Base-by-base conservation (phyloP, 495 filamentous ascomycete genomes). In the Hyaloscypha hepaticicola region DNA sequence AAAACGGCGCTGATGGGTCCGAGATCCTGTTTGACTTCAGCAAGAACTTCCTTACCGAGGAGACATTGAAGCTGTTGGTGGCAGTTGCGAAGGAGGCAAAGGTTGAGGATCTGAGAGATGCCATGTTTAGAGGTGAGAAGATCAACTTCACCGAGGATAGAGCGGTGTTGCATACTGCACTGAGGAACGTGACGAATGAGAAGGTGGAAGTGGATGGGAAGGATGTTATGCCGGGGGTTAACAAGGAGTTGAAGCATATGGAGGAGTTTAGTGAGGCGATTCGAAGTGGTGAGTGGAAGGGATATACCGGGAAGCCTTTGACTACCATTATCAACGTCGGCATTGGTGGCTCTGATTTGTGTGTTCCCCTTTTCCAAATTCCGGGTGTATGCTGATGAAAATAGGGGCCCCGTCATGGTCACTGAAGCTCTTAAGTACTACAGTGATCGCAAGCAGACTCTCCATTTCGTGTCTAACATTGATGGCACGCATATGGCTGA, bases 401-500 rank as follows among this genome's bases (percentile, higher is more conserved):
- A 34, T 60, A 97, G 93, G 67, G 95, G 95, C 45, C 95, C 95
- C 25, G 96, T 98, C 69, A 99, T 99, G 95, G 95, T 99, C 62
- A 93, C 91, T 34, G 95, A 99, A 77, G 91, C 95, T 19, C 86
- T 99, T 67, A 97, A 97, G 82, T 86, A 92, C 69, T 99, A 99
- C 75, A 90, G 90, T 49, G 85, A 90, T 77, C 88, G 87, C 61
- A 86, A 88, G 75, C 79, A 93, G 75, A 97, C 85, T 38, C 82
- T 98, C 55, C 95, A 97, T 84, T 99, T 99, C 72, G 95, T 99
- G 65, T 98, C 95, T 78, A 99, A 99, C 83, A 97, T 99, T 72
- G 95, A 99, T 74, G 95, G 95, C 67, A 98, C 95, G 57, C 95
- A 99, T 79, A 90, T 98, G 73, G 90, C 93, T 53, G 95, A 99